Conservation (phyloP, 371 early-diverging fungal genomes). For the Cokeromyces recurvatus region DNA sequence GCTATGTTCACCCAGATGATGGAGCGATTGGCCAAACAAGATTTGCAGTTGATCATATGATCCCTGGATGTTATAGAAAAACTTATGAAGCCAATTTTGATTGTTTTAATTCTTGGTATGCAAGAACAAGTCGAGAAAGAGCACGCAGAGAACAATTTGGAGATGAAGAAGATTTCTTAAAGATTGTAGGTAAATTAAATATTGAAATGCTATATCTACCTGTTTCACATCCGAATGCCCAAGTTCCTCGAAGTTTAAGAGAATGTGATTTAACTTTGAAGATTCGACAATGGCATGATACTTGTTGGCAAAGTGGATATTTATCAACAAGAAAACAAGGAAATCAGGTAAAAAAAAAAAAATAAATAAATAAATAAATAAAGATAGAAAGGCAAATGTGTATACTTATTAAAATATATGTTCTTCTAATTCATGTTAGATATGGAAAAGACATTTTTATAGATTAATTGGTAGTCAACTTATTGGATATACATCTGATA, state of each 20-base stretch:
- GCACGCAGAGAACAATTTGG: constrained; percentile 28
- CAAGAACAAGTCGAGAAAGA: constrained; percentile 19
- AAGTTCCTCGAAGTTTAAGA: constrained; percentile 34
- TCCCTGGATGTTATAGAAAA: constrained; percentile 34
- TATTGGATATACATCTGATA: constrained; percentile 22
- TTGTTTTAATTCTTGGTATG: constrained; percentile 44
- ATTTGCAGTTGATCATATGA: constrained; percentile 40
- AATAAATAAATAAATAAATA: too few relatives aligned
- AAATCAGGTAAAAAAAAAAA: constrained; percentile 19
- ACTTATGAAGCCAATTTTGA: constrained; percentile 33
- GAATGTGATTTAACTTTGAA: constrained; percentile 42
- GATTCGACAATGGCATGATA: constrained; percentile 43
- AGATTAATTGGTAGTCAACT: constrained; percentile 36
- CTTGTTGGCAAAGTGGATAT: constrained; percentile 38
- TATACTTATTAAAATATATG: neutral
- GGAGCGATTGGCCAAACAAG: constrained; percentile 43
- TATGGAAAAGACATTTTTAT: constrained; percentile 38
- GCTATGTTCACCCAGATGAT: constrained; percentile 39
- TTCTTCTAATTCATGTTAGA: constrained; percentile 12
- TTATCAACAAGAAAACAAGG: constrained; percentile 29
- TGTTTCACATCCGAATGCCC: constrained; percentile 23
- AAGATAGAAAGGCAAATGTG: too few relatives aligned
- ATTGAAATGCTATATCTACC: constrained; percentile 39
- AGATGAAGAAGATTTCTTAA: constrained; percentile 34
- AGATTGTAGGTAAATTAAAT: constrained; percentile 34